Percentiles rank a stretch among this genome's conserved stretches.
phyloP scores from a whole-genome alignment of 2,329 filamentous ascomycete species.

The Botrytis cinerea region DNA sequence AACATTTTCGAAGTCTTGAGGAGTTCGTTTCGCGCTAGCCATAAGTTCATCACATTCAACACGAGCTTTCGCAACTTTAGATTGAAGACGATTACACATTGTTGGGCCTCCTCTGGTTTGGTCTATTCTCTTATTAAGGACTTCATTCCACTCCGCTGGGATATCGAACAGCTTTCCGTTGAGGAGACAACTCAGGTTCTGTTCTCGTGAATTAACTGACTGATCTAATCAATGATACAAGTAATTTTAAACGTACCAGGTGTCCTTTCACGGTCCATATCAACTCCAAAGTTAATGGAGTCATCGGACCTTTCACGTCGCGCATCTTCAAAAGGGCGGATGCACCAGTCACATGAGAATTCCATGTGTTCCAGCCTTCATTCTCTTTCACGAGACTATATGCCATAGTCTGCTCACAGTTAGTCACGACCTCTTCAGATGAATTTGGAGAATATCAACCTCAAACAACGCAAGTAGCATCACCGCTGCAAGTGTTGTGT shows the following conservation, averaged over 20 bases:
- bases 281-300: slow-evolving; percentile 18
- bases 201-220: background rate
- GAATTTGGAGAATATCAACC: background rate
- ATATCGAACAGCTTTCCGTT: slow-evolving; percentile 18
- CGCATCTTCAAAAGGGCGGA: slow-evolving; percentile 18
- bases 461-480: slow-evolving; percentile 22
- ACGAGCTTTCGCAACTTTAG: slow-evolving; percentile 16
- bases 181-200: slow-evolving; percentile 17
- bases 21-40: slow-evolving; percentile 10
- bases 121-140: background rate
- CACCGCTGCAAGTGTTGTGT: slow-evolving; percentile 22
- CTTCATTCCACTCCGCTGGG: slow-evolving; percentile 9
- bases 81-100: slow-evolving; percentile 22
- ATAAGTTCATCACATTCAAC: slow-evolving; percentile 19
- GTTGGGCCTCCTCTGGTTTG: background rate
- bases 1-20: slow-evolving; percentile 36
- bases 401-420: slow-evolving; percentile 14
- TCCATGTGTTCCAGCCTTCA: slow-evolving; percentile 22
- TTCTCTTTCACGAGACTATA: slow-evolving; percentile 16
- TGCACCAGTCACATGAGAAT: slow-evolving; percentile 19
- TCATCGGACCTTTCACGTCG: slow-evolving; percentile 15
- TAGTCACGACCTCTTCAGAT: background rate
- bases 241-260: background rate
- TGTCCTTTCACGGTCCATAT: slow-evolving; percentile 15
- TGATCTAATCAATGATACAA: background rate